Evolutionary conservation across 2,329 filamentous ascomycete species (phyloP), one percentile per base, ranked within the genome.

Genomic region (Aspergillus sp.): DNA sequence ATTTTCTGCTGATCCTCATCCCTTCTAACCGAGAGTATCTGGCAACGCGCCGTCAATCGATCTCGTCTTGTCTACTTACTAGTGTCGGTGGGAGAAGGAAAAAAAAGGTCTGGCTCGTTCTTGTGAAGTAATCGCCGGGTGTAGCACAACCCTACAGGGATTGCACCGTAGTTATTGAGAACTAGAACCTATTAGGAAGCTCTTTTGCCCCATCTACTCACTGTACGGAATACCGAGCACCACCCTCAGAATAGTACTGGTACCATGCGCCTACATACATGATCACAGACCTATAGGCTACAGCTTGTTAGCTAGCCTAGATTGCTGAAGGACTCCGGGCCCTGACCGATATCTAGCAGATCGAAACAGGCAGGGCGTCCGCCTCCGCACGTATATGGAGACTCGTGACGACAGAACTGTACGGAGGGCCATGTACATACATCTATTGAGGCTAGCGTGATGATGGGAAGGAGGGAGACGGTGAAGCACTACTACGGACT

Each of bases 1-100:
- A 31, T 49, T 31, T 54, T 49, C 46, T 46, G 49, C 50, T 51
- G 20, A 56, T 51, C 47, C 31, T 5, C 36, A 56, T 39, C 18
- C 49, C 31, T 46, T 46, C 4, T 20, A 31, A 16, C 49, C 18
- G 31, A 31, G 36, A 46, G 29, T 18, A 52, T 52, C 49, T 20
- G 18, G 16, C 42, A 49, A 57, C 54, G 55, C 55, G 45, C 42
- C 50, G 47, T 54, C 50, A 54, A 49, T 57, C 50, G 45, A 54
- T 26, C 55, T 54, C 29, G 29, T 24, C 26, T 47, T 36, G 36
- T 42, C 36, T 42, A 20, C 18, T 47, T 47, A 47, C 45, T 47
- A 24, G 45, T 22, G 45, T 47, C 20, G 18, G 22, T 20, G 49
- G 31, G 36, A 42, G 16, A 47, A 22, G 39, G 24, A 36, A 36